Evolutionary conservation across 768 basidiomycete species (phyloP).

Genomic region (Rhizopogon rudus): DNA sequence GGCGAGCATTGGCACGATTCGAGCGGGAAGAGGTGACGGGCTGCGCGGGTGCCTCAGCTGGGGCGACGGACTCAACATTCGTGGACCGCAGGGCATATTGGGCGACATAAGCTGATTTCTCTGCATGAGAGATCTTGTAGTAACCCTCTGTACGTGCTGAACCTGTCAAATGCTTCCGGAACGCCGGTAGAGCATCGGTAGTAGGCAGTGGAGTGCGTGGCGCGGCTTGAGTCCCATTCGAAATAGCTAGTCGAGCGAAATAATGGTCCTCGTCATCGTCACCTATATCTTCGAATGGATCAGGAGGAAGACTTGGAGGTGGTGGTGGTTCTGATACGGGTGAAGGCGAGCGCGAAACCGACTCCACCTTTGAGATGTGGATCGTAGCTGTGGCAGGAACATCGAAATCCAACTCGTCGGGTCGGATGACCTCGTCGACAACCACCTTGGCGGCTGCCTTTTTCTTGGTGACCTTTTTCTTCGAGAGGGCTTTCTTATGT

Average conservation of each 20-base stretch:
- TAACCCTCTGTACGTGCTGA: slow-evolving; percentile 92
- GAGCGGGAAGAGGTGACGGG: slow-evolving; percentile 75
- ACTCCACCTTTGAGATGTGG: slow-evolving; percentile 38
- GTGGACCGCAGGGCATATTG: slow-evolving; percentile 71
- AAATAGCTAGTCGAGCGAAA: slow-evolving; percentile 47
- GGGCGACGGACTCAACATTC: slow-evolving; percentile 37
- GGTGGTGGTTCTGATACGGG: slow-evolving; percentile 37
- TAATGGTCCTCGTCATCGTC: slow-evolving; percentile 90
- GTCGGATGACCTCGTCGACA: slow-evolving; percentile 48
- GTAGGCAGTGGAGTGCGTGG: slow-evolving; percentile 25
- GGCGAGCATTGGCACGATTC: slow-evolving; percentile 88
- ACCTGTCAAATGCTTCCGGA: slow-evolving; percentile 76
- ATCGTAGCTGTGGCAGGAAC: slow-evolving; percentile 47
- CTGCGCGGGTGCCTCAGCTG: slow-evolving; percentile 37
- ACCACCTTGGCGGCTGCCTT: slow-evolving; percentile 26
- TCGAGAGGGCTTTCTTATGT: slow-evolving; percentile 17
- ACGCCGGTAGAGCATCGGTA: slow-evolving; percentile 42
- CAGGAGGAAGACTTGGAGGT: slow-evolving; percentile 43
- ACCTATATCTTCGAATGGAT: slow-evolving; percentile 54
- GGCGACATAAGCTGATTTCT: slow-evolving; percentile 89
- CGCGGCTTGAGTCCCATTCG: slow-evolving; percentile 18
- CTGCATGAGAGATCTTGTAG: slow-evolving; percentile 89
- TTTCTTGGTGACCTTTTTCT: slow-evolving; percentile 34
- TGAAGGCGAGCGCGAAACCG: slow-evolving; percentile 47
- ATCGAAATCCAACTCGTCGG: slow-evolving; percentile 45